Evolutionary conservation across 1,284 basidiomycete species (phyloP), one percentile per base, ranked within the genome.

Genomic region (Ustilago vetiveriae): DNA sequence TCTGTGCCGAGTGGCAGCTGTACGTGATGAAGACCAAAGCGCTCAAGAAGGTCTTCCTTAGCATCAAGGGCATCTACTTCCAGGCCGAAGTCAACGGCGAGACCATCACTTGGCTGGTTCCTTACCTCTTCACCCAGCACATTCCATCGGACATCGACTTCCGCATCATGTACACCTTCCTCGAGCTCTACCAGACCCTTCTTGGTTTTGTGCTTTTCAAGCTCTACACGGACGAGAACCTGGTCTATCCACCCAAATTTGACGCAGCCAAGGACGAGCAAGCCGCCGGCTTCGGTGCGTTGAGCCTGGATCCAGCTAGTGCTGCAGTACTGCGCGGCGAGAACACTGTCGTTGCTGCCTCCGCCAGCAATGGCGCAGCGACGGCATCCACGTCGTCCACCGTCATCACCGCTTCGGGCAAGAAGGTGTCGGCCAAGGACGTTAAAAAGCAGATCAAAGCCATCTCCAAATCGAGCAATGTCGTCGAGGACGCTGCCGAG

Each of bases 11-110:
- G 52, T 84, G 83, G 83, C 92, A 97, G 83, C 85, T 97, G 36
- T 98, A 95, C 84, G 87, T 96, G 44, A 94, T 98, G 88, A 91
- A 92, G 79, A 89, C 92, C 1, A 87, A 87, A 74, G 87, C 90
- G 9, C 86, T 98, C 36, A 88, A 91, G 59, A 97, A 97, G 84
- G 88, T 91, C 27, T 98, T 99, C 85, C 86, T 99, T 56, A 95
- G 93, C 46, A 97, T 99, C 84, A 98, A 98, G 84, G 96, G 96
- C 41, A 89, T 98, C 57, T 99, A 98, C 84, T 98, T 96, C 84
- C 95, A 98, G 84, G 94, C 92, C 13, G 92, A 96, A 81, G 87
- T 98, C 26, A 88, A 92, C 85, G 94, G 93, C 71, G 92, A 98
- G 84, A 89, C 87, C 27, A 87, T 97, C 46, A 94, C 94, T 44